Evolutionary conservation across 2,329 filamentous ascomycete genomes (phyloP).

Genomic region (Dactylellina sp.): DNA sequence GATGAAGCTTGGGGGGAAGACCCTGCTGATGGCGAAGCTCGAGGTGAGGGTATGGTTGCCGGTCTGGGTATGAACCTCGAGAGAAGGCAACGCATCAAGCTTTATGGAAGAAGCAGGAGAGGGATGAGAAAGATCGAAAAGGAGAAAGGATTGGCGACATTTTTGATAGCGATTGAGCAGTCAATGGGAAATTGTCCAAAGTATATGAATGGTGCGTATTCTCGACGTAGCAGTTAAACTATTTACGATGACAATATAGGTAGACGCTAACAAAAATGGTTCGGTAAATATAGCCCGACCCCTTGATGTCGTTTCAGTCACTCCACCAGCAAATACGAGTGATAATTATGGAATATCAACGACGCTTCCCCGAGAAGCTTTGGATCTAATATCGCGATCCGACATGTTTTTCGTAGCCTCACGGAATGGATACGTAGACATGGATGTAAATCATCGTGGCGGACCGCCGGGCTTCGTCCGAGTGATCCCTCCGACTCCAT

Average conservation of each 20-base stretch:
- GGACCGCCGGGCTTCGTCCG: constrained; percentile 80
- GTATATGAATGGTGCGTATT: constrained; percentile 69
- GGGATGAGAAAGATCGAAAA: constrained; percentile 64
- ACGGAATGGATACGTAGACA: constrained; percentile 71
- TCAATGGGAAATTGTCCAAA: constrained; percentile 86
- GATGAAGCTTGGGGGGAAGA: constrained; percentile 65
- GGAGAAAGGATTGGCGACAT: constrained; percentile 59
- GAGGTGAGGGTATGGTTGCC: constrained; percentile 69
- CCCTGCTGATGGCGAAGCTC: constrained; percentile 63
- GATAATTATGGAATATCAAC: constrained; percentile 63
- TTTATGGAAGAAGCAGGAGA: constrained; percentile 76
- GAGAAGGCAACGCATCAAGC: constrained; percentile 77
- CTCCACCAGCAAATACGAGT: constrained; percentile 59
- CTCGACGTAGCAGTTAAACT: too few relatives aligned
- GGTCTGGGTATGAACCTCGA: constrained; percentile 74
- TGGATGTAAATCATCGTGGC: constrained; percentile 87
- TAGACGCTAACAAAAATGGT: too few relatives aligned
- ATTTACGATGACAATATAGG: too few relatives aligned
- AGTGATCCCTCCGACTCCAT: constrained; percentile 66
- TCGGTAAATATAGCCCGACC: constrained; percentile 63
- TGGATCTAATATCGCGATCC: constrained; percentile 72
- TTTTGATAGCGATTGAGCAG: constrained; percentile 76
- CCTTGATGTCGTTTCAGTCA: constrained; percentile 68
- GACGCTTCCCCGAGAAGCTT: constrained; percentile 68
- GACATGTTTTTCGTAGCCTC: constrained; percentile 85